Conservation (phyloP, 2,329 filamentous ascomycete species). For the Ophiocordyceps robertsii region DNA sequence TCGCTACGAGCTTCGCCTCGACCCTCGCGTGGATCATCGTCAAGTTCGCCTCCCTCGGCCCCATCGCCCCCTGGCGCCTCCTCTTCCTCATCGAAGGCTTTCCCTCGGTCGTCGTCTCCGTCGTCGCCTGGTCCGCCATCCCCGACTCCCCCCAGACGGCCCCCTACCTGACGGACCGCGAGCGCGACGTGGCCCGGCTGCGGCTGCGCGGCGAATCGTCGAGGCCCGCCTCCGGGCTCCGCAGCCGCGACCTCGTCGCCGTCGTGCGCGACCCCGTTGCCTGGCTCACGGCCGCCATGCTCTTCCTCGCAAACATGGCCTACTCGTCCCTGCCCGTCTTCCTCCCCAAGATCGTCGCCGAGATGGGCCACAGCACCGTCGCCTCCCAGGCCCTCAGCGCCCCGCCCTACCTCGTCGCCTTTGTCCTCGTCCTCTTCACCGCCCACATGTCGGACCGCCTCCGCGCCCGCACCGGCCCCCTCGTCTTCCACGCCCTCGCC, state of each 20-base stretch:
- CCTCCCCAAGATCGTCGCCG: constrained; percentile 63
- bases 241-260: constrained; percentile 41
- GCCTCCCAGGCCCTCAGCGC: constrained; percentile 66
- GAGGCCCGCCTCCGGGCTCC: constrained; percentile 23
- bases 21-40: constrained; percentile 69
- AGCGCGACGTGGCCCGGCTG: constrained; percentile 56
- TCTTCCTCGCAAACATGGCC: constrained; percentile 78
- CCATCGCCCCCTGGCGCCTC: constrained; percentile 73
- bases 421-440: constrained; percentile 56
- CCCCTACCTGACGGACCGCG: constrained; percentile 44
- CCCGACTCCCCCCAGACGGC: constrained; percentile 63
- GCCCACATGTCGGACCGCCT: constrained; percentile 58
- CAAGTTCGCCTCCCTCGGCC: constrained; percentile 46
- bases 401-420: constrained; percentile 68
- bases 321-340: constrained; percentile 84
- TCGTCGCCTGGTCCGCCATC: constrained; percentile 60
- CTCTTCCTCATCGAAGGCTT: constrained; percentile 79
- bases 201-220: constrained; percentile 41
- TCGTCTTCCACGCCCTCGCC: constrained; percentile 55
- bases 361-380: constrained; percentile 59
- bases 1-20: constrained; percentile 69
- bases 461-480: constrained; percentile 47
- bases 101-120: constrained; percentile 62
- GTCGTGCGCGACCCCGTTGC: constrained; percentile 20
- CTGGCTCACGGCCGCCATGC: constrained; percentile 68